Conservation (phyloP, 495 filamentous ascomycete genomes). For the Pyrenula aspistea region DNA sequence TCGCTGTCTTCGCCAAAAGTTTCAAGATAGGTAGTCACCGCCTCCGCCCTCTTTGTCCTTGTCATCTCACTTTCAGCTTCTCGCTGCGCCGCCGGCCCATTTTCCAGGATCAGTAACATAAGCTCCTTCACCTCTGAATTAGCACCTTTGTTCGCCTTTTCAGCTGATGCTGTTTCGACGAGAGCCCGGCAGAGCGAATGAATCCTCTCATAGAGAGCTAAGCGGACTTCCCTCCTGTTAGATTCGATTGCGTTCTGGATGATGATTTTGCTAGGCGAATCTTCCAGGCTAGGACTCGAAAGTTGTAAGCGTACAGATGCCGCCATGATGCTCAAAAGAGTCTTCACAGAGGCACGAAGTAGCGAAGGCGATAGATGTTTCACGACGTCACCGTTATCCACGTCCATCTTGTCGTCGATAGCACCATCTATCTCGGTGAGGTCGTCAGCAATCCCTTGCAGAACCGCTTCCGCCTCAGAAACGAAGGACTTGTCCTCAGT, state of each 20-base stretch:
- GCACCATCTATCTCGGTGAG: neutral
- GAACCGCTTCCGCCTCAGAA: neutral
- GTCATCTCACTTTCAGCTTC: constrained; percentile 15
- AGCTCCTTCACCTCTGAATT: neutral
- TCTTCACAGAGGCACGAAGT: neutral
- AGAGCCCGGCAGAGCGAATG: neutral
- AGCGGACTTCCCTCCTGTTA: neutral
- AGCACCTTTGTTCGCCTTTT: neutral
- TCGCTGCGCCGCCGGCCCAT: neutral
- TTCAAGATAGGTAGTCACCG: constrained; percentile 22
- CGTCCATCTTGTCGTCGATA: neutral
- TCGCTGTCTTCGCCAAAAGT: constrained; percentile 17
- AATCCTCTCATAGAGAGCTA: neutral
- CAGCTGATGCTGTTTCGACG: neutral
- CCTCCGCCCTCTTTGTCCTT: constrained; percentile 28
- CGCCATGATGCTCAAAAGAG: neutral
- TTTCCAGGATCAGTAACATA: neutral
- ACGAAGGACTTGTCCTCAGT: constrained; percentile 19
- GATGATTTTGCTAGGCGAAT: neutral
- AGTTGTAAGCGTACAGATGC: neutral
- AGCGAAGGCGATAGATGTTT: neutral
- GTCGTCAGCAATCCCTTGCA: neutral
- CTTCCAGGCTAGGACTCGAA: neutral
- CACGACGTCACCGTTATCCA: neutral
- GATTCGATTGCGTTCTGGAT: neutral